Evolutionary conservation across 2,329 filamentous ascomycete species (phyloP), one percentile per base, ranked within the genome.

Genomic region (Microdochium bolleyi): DNA sequence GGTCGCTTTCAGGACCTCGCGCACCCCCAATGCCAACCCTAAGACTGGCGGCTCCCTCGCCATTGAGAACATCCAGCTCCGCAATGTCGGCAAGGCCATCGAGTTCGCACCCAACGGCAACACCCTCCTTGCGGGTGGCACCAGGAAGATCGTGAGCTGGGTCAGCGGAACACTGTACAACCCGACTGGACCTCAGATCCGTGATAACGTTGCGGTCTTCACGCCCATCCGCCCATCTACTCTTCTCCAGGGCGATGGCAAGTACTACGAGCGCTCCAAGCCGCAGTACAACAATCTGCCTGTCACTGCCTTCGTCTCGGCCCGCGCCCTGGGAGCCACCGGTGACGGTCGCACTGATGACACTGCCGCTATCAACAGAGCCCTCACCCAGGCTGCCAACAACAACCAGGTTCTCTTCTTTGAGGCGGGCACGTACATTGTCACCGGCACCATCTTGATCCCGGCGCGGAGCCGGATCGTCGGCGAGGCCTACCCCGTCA

Each of bases 311-410:
- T 90, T 94, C 63, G 65, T 89, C 60, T 87, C 83, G 54, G 82
- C 89, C 61, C 88, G 87, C 59, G 74, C 73, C 14, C 73, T 73
- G 14, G 87, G 88, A 37, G 87, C 85, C 52, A 83, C 77, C 61
- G 89, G 89, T 56, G 87, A 94, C 61, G 89, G 88, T 34, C 65
- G 67, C 2, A 85, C 87, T 1, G 89, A 94, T 58, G 89, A 94
- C 63, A 92, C 89, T 1, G 73, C 73, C 8, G 82, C 80, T 14
- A 79, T 94, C 53, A 86, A 90, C 62, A 71, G 71, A 16, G 79
- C 88, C 14, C 75, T 92, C 55, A 74, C 80, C 54, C 62, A 66
- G 11, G 78, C 76, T 48, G 79, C 79, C 9, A 73, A 74, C 2
- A 63, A 73, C 0, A 78, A 77, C 51, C 74, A 77, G 53, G 68